These are phyloP conservation scores for Allium sativum DNA, from an alignment of 106 monocot species.

Conservation along the genomic window DNA sequence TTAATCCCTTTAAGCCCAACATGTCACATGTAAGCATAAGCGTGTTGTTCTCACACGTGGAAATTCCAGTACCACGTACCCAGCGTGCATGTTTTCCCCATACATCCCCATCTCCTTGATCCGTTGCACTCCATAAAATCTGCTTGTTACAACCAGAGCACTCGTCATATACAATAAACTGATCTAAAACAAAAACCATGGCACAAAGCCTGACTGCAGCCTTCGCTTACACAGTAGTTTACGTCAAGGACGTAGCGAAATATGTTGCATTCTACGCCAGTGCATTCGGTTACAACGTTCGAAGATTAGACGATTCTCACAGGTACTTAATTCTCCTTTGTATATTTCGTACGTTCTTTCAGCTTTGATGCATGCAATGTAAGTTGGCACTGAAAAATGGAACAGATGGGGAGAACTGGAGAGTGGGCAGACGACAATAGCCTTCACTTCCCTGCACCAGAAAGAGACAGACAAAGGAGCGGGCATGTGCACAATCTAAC, in stretches of 20 bases:
- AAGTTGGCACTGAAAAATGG: too few species aligned
- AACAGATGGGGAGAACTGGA: constrained; percentile 59
- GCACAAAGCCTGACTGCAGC: constrained; percentile 18
- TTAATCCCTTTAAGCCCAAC: too few species aligned
- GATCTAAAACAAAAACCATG: neutral
- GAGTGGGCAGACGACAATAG: constrained; percentile 74
- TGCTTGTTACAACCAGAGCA: too few species aligned
- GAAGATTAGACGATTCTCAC: constrained; percentile 51
- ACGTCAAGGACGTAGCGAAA: constrained; percentile 72
- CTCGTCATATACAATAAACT: too few species aligned
- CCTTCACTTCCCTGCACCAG: constrained; percentile 72
- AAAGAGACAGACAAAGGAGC: constrained; percentile 52
- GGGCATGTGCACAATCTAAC: constrained; percentile 36
- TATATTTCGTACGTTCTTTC: neutral
- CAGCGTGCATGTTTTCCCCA: too few species aligned
- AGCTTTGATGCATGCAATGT: too few species aligned
- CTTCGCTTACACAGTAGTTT: constrained; percentile 70
- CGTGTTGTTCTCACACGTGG: too few species aligned
- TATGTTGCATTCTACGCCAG: constrained; percentile 63
- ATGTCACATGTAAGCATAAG: too few species aligned
- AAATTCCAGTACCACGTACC: too few species aligned
- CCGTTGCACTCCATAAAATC: too few species aligned
- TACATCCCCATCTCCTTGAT: too few species aligned
- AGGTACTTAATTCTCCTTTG: constrained; percentile 20
- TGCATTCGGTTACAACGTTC: constrained; percentile 71